phyloP scores from a whole-genome alignment of 2,329 filamentous ascomycete genomes.

The Paraphoma sp. region DNA sequence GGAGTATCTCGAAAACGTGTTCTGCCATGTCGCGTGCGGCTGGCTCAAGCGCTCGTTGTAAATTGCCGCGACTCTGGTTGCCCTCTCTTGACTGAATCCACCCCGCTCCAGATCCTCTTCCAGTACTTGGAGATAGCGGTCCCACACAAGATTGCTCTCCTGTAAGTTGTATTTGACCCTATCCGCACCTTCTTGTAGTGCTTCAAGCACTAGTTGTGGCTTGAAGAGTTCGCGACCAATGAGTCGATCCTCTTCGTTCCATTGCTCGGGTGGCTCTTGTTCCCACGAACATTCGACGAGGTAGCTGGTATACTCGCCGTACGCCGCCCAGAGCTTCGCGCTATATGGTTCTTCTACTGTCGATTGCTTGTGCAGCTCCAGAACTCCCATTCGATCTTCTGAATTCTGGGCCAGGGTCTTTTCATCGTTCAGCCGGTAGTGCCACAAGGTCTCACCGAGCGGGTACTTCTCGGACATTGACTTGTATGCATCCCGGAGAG shows the following conservation, averaged over 20 bases:
- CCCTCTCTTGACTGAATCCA: constrained; percentile 59
- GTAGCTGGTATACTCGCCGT: constrained; percentile 78
- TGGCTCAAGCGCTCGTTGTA: constrained; percentile 73
- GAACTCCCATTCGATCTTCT: constrained; percentile 71
- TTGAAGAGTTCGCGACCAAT: constrained; percentile 76
- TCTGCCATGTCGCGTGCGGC: constrained; percentile 78
- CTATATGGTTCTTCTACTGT: constrained; percentile 75
- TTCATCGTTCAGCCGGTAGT: constrained; percentile 78
- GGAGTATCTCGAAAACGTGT: constrained; percentile 77
- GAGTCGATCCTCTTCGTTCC: constrained; percentile 71
- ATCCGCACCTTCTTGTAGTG: constrained; percentile 75
- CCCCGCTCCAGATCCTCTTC: constrained; percentile 69
- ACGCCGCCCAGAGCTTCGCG: constrained; percentile 75
- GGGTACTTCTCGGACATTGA: constrained; percentile 70
- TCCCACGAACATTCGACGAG: constrained; percentile 71
- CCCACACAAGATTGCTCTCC: constrained; percentile 81
- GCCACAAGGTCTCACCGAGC: constrained; percentile 78
- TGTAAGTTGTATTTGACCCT: constrained; percentile 75
- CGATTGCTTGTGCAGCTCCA: constrained; percentile 76
- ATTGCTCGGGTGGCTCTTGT: constrained; percentile 52
- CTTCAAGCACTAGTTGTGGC: constrained; percentile 68
- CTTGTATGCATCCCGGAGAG: constrained; percentile 59
- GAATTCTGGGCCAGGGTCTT: constrained; percentile 65
- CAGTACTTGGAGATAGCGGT: constrained; percentile 76
- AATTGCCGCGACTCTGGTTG: constrained; percentile 71